Base-by-base conservation (phyloP, 768 basidiomycete species). In the Coprinopsis sp. region DNA sequence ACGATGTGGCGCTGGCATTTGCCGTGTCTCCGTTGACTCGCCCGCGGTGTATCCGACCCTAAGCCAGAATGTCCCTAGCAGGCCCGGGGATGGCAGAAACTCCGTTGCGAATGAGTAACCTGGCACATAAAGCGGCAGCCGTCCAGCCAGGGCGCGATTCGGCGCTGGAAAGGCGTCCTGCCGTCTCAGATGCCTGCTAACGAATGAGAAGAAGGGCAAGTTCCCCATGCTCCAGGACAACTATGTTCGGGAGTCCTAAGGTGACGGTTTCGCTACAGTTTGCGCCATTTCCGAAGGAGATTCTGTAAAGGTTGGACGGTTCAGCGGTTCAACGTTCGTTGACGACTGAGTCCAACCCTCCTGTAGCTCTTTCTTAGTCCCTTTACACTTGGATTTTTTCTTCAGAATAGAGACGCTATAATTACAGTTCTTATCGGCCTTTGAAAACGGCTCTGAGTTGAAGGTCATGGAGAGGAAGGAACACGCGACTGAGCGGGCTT, bases 201-300 rank as follows among this genome's bases (percentile, higher is more conserved):
- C 58, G 21, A 55, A 50, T 46, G 54, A 55, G 46, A 54, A 52
- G 27, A 37, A 45, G n/a, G 40, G 54, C 48, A 55, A 51, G 21
- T 29, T 57, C 6, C 55, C 51, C 29, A 57, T 57, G 56, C 57
- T 55, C 49, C 58, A 57, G 40, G 47, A 54, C 39, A 54, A 59
- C 25, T 33, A 53, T 31, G 38, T 46, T 5, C 55, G 56, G 58
- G 58, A 59, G 40, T 54, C 54, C 14, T 47, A 33, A 4, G 54
- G 51, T 7, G 41, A 53, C 2, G 44, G 51, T 8, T 47, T 58
- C n/a, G 18, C 27, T 24, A 21, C 37, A n/a, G 51, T 54, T 2
- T 34, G 51, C 29, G 42, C 29, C 28, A 46, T 52, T 30, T 49
- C 54, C 27, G 48, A 44, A 25, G 47, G 50, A 30, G 27, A 27